Evolutionary conservation across 768 basidiomycete genomes (phyloP).

Genomic region (Pulveroboletus sp.): DNA sequence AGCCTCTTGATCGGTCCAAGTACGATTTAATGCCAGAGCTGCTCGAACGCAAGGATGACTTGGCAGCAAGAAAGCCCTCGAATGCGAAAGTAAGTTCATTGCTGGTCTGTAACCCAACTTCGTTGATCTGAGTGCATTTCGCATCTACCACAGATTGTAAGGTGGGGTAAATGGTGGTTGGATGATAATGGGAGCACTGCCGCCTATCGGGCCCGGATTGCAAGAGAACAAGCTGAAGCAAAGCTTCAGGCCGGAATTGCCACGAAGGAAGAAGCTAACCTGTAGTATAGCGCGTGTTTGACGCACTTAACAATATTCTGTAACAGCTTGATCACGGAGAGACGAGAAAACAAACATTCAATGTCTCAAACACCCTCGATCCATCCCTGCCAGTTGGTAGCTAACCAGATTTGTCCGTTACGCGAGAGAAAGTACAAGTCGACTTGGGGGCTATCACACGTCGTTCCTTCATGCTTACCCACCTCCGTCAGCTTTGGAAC

Average conservation of each 20-base stretch:
- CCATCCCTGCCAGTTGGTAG: too few relatives aligned
- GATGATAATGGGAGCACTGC: conserved; percentile 15
- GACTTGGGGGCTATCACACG: too few relatives aligned
- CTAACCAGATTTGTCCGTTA: too few relatives aligned
- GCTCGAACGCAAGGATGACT: conserved; percentile 1
- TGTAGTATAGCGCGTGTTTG: not conserved
- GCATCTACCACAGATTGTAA: not conserved
- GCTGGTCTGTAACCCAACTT: not conserved
- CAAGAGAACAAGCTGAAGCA: conserved; percentile 9
- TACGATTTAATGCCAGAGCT: conserved; percentile 10
- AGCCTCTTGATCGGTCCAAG: conserved; percentile 15
- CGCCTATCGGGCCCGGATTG: conserved; percentile 7
- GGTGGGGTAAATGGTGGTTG: conserved; percentile 13
- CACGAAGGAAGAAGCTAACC: not conserved
- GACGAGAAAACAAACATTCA: too few relatives aligned
- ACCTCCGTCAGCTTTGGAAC: too few relatives aligned
- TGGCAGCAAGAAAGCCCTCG: not conserved
- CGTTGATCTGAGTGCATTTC: not conserved
- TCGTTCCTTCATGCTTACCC: too few relatives aligned
- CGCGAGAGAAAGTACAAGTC: too few relatives aligned
- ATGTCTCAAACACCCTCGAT: too few relatives aligned
- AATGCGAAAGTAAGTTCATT: conserved; percentile 1
- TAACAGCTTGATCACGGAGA: too few relatives aligned
- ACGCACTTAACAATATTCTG: too few relatives aligned
- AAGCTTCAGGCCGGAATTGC: not conserved